These are phyloP conservation scores for Apodospora peruviana DNA, from an alignment of 495 filamentous ascomycete genomes.

Conservation along the genomic window DNA sequence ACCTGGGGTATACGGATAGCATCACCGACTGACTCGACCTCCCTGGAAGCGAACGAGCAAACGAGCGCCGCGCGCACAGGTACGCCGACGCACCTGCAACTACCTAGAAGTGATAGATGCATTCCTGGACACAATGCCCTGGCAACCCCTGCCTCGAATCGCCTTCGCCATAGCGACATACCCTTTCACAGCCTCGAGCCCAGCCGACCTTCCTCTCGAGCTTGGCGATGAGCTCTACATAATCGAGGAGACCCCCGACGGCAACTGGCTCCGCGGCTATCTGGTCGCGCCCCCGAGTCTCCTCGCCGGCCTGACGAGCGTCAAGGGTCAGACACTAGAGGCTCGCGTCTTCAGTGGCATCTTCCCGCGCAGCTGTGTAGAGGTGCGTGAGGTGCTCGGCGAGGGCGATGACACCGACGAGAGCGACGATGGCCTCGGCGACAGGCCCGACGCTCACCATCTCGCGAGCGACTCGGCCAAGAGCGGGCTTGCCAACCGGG, in stretches of 20 bases:
- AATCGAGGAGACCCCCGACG: conserved; percentile 84
- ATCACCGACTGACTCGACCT: no score
- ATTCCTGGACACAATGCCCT: conserved; percentile 65
- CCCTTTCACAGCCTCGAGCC: conserved; percentile 79
- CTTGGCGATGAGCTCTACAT: conserved; percentile 98
- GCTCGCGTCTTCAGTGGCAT: conserved; percentile 95
- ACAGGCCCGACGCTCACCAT: conserved; percentile 19
- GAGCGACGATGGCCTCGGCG: conserved; percentile 24
- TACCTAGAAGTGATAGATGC: conserved; percentile 19
- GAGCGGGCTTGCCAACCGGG: conserved; percentile 28
- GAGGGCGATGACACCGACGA: conserved; percentile 48
- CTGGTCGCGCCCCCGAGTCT: conserved; percentile 89
- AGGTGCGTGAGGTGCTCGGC: conserved; percentile 65
- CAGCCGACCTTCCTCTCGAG: conserved; percentile 92
- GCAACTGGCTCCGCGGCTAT: conserved; percentile 91
- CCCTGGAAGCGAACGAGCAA: no score
- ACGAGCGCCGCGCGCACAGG: background rate
- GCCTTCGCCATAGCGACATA: conserved; percentile 94
- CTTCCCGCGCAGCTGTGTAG: conserved; percentile 90
- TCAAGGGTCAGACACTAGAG: conserved; percentile 88
- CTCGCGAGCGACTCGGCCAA: conserved; percentile 41
- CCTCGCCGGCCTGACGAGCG: conserved; percentile 84
- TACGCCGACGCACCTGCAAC: background rate
- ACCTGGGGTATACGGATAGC: no score
- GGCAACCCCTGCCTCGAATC: conserved; percentile 93